Evolutionary conservation across 371 early-diverging fungal species (phyloP).

Genomic region (Zopfochytrium polystomum): DNA sequence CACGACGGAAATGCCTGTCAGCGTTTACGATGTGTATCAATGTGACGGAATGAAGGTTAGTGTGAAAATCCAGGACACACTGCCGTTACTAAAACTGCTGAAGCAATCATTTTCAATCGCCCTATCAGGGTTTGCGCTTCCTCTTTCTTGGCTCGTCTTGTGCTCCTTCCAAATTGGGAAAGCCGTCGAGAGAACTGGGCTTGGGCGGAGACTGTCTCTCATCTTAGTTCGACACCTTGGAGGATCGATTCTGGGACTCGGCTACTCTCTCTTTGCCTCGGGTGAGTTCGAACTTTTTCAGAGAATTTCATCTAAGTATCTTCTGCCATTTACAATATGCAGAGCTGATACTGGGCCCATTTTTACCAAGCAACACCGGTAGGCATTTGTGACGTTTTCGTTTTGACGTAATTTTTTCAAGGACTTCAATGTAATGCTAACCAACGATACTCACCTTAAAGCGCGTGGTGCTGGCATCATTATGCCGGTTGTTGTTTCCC

Average conservation of each 20-base stretch:
- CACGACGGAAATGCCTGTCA: too few relatives aligned
- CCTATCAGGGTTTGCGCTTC: slow-evolving; percentile 27
- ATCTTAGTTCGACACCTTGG: slow-evolving; percentile 12
- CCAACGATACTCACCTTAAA: too few relatives aligned
- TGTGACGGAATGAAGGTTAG: too few relatives aligned
- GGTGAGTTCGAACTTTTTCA: background rate
- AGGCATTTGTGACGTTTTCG: slow-evolving; percentile 1
- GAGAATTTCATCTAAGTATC: too few relatives aligned
- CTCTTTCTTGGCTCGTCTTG: slow-evolving; percentile 34
- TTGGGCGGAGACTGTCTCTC: slow-evolving; percentile 29
- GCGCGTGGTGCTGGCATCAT: slow-evolving; percentile 40
- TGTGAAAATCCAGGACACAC: too few relatives aligned
- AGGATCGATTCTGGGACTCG: slow-evolving; percentile 18
- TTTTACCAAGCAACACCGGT: slow-evolving; percentile 31
- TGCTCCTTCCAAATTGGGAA: slow-evolving; percentile 36
- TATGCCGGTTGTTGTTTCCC: slow-evolving; percentile 32
- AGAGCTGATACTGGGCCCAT: slow-evolving; percentile 22
- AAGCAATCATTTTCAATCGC: slow-evolving; percentile 26
- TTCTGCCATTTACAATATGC: too few relatives aligned
- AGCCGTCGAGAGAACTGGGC: slow-evolving; percentile 24
- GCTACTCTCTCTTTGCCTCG: slow-evolving; percentile 16
- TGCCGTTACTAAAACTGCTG: too few relatives aligned
- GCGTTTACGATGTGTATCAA: too few relatives aligned
- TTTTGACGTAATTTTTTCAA: slow-evolving; percentile 13
- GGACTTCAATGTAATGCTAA: slow-evolving; percentile 22